These are phyloP conservation scores for Fusarium mexicanum DNA, from an alignment of 2,329 filamentous ascomycete genomes.

Conservation along the genomic window DNA sequence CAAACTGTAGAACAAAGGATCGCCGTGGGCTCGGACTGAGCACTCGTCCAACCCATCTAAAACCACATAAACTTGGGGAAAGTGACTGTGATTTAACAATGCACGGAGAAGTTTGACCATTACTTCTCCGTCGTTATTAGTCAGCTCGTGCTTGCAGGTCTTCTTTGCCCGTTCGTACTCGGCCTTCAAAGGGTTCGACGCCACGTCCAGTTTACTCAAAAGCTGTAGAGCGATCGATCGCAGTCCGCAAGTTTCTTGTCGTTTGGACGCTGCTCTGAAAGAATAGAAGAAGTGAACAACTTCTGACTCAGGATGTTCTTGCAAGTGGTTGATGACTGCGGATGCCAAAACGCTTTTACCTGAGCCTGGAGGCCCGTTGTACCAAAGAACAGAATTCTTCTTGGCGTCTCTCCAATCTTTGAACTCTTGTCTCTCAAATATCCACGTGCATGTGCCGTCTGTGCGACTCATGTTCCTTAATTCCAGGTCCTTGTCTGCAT, in stretches of 20 bases:
- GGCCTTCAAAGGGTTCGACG: not conserved
- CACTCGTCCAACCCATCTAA: not conserved
- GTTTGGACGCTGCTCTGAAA: accelerated
- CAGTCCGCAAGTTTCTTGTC: not conserved
- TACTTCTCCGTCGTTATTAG: not conserved
- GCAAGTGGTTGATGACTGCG: not conserved
- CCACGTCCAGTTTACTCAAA: not conserved
- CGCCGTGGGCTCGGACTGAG: not conserved
- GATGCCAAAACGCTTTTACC: not conserved
- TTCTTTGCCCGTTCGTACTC: not conserved
- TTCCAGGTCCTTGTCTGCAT: not conserved
- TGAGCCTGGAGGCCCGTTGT: not conserved
- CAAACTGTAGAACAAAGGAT: not conserved
- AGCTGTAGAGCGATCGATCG: not conserved
- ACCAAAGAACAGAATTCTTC: not conserved
- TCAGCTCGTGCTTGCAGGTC: not conserved
- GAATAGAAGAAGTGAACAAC: not conserved
- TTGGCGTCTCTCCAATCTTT: not conserved
- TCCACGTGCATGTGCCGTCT: not conserved
- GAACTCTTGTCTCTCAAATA: not conserved
- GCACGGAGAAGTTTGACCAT: not conserved
- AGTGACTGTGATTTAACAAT: not conserved
- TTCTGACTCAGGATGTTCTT: not conserved
- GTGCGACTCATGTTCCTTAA: not conserved
- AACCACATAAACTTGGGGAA: not conserved